These are phyloP conservation scores for Cryptococcus jaspeensis DNA, from an alignment of 1,284 basidiomycete species.

Conservation along the genomic window DNA sequence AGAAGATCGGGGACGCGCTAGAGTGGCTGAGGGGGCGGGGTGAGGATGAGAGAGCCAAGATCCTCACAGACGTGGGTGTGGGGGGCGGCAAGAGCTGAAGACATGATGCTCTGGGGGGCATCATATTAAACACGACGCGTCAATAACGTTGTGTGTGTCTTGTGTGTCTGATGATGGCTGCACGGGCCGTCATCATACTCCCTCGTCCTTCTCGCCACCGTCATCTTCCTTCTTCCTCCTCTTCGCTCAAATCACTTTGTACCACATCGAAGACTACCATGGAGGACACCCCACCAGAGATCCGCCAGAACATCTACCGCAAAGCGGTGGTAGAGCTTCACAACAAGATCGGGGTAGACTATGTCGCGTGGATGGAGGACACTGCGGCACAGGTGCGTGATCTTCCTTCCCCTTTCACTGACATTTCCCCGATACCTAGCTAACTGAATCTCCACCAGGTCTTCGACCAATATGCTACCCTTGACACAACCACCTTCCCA, in stretches of 20 bases:
- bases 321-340: not conserved
- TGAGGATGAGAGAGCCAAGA: constrained; percentile 57
- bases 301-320: constrained; percentile 4
- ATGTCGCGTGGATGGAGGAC: constrained; percentile 5
- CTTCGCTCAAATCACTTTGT: not conserved
- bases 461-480: not conserved
- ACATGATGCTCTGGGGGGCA: not conserved
- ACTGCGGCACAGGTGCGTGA: not conserved
- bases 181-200: not conserved
- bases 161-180: not conserved
- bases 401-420: not conserved
- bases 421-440: not conserved
- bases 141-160: not conserved
- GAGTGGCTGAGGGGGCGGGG: constrained; percentile 60
- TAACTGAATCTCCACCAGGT: not conserved
- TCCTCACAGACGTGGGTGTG: constrained; percentile 65
- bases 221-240: not conserved
- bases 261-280: not conserved
- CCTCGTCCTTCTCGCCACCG: not conserved
- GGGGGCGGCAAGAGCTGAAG: constrained; percentile 48
- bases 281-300: not conserved
- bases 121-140: not conserved
- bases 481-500: not conserved
- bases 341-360: not conserved
- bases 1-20: constrained; percentile 68